Percentiles rank a stretch among this genome's conserved stretches.
Conservation (phyloP, 2,329 filamentous ascomycete species). For the Penicillium sp. region DNA sequence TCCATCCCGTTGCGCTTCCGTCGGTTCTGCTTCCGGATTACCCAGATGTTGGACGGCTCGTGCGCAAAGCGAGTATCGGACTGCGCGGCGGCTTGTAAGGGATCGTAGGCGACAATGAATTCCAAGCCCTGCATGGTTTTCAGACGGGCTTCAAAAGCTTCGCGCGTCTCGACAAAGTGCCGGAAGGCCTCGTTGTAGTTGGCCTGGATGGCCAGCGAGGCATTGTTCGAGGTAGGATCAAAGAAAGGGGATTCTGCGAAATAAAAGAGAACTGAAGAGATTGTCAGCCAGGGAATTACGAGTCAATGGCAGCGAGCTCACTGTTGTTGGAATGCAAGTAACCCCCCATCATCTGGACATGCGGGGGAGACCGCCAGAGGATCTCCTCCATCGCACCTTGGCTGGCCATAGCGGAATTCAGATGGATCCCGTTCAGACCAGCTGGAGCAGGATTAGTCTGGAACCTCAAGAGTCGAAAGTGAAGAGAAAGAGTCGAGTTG, state of each 20-base stretch:
- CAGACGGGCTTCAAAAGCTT: conserved; percentile 53
- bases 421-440: background rate
- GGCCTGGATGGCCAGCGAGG: conserved; percentile 51
- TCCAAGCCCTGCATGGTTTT: conserved; percentile 55
- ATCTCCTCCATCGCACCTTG: conserved; percentile 44
- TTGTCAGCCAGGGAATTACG: background rate
- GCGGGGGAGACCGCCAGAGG: conserved; percentile 44
- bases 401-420: conserved; percentile 27
- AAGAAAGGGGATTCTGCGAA: conserved; percentile 62
- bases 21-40: conserved; percentile 57
- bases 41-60: conserved; percentile 53
- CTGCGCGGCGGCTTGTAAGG: conserved; percentile 46
- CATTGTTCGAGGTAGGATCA: conserved; percentile 58
- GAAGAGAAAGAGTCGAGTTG: background rate
- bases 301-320: conserved; percentile 19
- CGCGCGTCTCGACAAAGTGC: conserved; percentile 51
- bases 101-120: conserved; percentile 57
- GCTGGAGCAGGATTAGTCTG: background rate
- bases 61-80: conserved; percentile 40
- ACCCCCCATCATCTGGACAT: conserved; percentile 46
- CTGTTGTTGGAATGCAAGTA: conserved; percentile 45
- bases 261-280: conserved; percentile 53
- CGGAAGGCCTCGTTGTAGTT: conserved; percentile 48
- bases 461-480: background rate
- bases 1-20: conserved; percentile 41